Base-by-base conservation (phyloP, 2,329 filamentous ascomycete genomes). In the Cladophialophora immunda region DNA sequence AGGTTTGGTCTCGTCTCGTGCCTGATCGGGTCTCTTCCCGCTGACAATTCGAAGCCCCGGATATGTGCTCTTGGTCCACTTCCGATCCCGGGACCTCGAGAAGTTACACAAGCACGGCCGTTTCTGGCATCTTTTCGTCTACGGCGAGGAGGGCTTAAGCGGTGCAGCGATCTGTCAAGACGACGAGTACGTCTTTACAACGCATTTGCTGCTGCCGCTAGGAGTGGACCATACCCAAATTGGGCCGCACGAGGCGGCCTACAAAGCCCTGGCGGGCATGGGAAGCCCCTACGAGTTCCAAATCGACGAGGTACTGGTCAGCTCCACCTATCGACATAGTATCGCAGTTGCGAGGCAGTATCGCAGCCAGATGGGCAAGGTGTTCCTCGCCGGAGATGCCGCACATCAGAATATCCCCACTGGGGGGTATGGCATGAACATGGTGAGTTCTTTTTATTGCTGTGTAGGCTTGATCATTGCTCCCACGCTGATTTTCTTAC, bases 351-450 rank as follows among this genome's bases (percentile, higher is more conserved):
- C 76, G 74, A 2, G 19, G 41, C 1, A 77, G 72, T 29, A 29
- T 29, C 9, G 68, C 61, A 4, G 32, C 55, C 5, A 45, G 56
- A n/a, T n/a, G 13, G 53, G 66, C 3, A 66, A 68, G 0, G 68
- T 77, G 2, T 73, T 78, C 54, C 75, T 89, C 0, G 85, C 83
- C 0, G 86, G 86, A 11, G 86, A 89, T 62, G 84, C 86, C 4
- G 85, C 84, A n/a, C n/a, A n/a, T n/a, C n/a, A n/a, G n/a, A n/a
- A n/a, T n/a, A n/a, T n/a, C n/a, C n/a, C n/a, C n/a, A n/a, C n/a
- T n/a, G n/a, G n/a, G n/a, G n/a, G n/a, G n/a, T n/a, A n/a, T n/a
- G n/a, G n/a, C n/a, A n/a, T n/a, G n/a, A n/a, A n/a, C n/a, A n/a
- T n/a, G n/a, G n/a, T n/a, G n/a, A n/a, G n/a, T n/a, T n/a, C n/a